Conservation (phyloP, 352 stramenopile genomes). For the Peronospora destructor region DNA sequence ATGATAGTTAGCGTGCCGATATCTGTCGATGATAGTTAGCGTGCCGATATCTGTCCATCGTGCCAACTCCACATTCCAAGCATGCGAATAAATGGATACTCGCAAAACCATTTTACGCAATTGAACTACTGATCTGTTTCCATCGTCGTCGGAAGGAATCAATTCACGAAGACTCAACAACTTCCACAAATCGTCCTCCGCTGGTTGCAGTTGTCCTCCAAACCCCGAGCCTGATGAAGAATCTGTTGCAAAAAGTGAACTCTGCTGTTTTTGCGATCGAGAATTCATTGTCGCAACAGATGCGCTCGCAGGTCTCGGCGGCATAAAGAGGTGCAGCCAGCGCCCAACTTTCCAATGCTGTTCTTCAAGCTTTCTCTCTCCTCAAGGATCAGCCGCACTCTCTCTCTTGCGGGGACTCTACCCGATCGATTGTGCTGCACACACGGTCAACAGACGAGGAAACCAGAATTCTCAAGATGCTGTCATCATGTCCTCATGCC, state of each 20-base stretch:
- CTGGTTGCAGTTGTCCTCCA: constrained; percentile 10
- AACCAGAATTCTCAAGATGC: constrained; percentile 65
- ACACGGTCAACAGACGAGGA: constrained; percentile 65
- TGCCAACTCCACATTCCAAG: too few species aligned
- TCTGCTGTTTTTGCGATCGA: constrained; percentile 14
- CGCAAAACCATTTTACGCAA: constrained; percentile 20
- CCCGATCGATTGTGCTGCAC: constrained; percentile 38
- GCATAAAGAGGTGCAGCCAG: not conserved
- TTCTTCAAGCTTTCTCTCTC: constrained; percentile 58
- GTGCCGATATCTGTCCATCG: too few species aligned
- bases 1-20: too few species aligned
- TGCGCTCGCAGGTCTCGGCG: too few species aligned
- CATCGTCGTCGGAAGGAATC: constrained; percentile 41
- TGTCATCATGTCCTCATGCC: constrained; percentile 45
- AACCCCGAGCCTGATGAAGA: not conserved
- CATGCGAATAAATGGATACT: not conserved
- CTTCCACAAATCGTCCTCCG: constrained; percentile 63
- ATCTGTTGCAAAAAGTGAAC: constrained; percentile 22
- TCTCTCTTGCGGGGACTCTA: constrained; percentile 43
- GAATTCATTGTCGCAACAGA: constrained; percentile 3
- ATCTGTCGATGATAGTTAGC: too few species aligned
- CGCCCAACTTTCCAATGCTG: constrained; percentile 45
- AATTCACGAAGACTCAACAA: constrained; percentile 54
- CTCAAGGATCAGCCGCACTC: constrained; percentile 49
- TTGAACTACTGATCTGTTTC: constrained; percentile 13